phyloP scores from a whole-genome alignment of 371 early-diverging fungal genomes.

The Mortierella sp. region DNA sequence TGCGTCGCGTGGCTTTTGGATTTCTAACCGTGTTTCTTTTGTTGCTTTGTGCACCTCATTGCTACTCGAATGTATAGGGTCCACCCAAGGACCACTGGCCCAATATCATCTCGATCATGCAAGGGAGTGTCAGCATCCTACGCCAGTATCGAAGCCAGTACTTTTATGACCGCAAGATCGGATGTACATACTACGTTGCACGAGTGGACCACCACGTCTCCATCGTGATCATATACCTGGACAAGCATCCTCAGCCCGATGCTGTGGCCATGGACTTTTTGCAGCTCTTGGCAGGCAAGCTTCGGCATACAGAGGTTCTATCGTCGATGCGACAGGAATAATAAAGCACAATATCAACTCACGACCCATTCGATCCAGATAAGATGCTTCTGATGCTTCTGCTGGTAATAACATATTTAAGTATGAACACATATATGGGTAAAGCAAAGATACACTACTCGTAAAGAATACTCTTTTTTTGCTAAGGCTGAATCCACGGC shows the following conservation, averaged over 20 bases:
- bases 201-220: conserved; percentile 69
- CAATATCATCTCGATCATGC: conserved; percentile 72
- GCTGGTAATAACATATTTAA: too few relatives aligned
- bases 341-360: too few relatives aligned
- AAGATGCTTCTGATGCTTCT: too few relatives aligned
- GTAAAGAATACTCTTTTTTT: not conserved
- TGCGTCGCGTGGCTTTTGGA: not conserved
- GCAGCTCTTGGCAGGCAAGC: conserved; percentile 46
- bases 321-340: conserved; percentile 33
- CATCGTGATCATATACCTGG: conserved; percentile 68
- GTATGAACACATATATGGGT: not conserved
- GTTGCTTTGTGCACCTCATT: not conserved
- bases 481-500: conserved; percentile 40
- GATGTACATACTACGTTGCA: conserved; percentile 69
- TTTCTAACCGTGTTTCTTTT: not conserved
- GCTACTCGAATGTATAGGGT: conserved; percentile 47
- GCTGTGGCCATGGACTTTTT: conserved; percentile 65
- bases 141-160: conserved; percentile 57
- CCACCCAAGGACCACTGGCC: conserved; percentile 71
- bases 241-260: conserved; percentile 65
- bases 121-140: conserved; percentile 61
- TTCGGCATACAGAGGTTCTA: conserved; percentile 45
- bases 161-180: conserved; percentile 67
- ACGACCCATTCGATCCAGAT: too few relatives aligned
- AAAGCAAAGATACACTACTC: not conserved